Evolutionary conservation across 441 rosid species (phyloP).

Genomic region (Erysimum pusillum): DNA sequence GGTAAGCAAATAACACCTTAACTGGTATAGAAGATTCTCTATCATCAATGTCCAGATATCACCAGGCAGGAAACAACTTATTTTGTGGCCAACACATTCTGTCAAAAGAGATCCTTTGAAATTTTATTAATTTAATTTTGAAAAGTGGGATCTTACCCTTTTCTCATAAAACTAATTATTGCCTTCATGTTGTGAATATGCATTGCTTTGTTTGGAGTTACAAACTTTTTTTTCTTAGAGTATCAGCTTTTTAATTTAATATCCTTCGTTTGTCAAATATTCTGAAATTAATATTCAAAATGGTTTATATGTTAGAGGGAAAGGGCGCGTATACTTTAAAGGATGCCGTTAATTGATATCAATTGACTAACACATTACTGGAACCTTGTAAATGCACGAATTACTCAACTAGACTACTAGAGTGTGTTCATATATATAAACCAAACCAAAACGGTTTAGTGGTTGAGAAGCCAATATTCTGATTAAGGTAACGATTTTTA

Average conservation of each 20-base stretch:
- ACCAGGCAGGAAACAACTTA: conserved; percentile 40
- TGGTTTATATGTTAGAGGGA: background rate
- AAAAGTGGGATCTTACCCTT: conserved; percentile 17
- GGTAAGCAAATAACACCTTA: conserved; percentile 36
- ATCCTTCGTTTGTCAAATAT: background rate
- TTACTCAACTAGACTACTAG: background rate
- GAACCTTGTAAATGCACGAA: background rate
- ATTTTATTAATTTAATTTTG: background rate
- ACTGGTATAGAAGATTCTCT: conserved; percentile 32
- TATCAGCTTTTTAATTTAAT: too few species aligned
- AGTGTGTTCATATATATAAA: background rate
- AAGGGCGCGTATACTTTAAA: background rate
- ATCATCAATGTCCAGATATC: conserved; percentile 38
- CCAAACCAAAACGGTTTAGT: background rate
- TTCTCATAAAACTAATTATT: background rate
- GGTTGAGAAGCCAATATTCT: background rate
- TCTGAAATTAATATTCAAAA: background rate
- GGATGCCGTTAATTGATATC: background rate
- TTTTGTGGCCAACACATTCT: conserved; percentile 41
- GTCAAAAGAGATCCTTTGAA: conserved; percentile 24
- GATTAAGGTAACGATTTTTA: background rate
- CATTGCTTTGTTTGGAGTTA: background rate
- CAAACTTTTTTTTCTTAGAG: too few species aligned
- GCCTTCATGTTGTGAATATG: conserved; percentile 8
- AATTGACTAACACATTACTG: background rate